Evolutionary conservation across 2,329 filamentous ascomycete species (phyloP), one percentile per base, ranked within the genome.

Genomic region (Diaporthe eres): DNA sequence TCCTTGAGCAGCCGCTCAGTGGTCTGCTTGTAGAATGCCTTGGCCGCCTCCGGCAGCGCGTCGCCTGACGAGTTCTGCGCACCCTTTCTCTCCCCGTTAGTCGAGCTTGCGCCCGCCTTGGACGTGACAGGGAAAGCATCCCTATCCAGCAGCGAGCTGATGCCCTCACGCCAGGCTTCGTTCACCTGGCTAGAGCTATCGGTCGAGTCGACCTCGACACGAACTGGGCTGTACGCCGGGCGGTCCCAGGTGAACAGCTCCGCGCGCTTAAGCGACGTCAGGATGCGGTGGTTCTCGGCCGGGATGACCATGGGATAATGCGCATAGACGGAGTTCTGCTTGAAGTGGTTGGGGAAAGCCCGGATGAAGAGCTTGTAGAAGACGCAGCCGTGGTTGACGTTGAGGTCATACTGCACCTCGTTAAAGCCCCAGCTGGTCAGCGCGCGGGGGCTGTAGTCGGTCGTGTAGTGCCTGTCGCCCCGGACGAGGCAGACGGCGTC

Each of bases 371-470:
- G 88, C 86, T 97, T 97, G 87, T 96, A 95, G 84, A 96, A 94
- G 17, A 95, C 91, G 79, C 93, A 95, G 63, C 95, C 95, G 81
- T 97, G 92, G 83, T 97, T 94, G 78, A 96, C 85, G 75, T 74
- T 91, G 31, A 92, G 85, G 79, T 97, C 94, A 74, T 93, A 94
- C 28, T 94, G 88, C 4, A 90, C 93, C 81, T 95, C 93, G 73
- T 91, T 91, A 85, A 91, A 96, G 28, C 95, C 95, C 94, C 94
- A 98, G 84, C 95, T 95, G 1, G 95, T 97, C 63, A 97, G 84
- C 79, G 92, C 91, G 12, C 91, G 90, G 0, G 94, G 90, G 78
- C 92, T 91, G 82, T 94, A 96, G 82, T 96, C 94, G n/a, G 84
- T 87, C 0, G 94, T 96, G 85, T 95, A 95, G 85, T 94, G 93